Evolutionary conservation across 2,329 filamentous ascomycete genomes (phyloP).

Genomic region (Byssoonygena ceratinophila): DNA sequence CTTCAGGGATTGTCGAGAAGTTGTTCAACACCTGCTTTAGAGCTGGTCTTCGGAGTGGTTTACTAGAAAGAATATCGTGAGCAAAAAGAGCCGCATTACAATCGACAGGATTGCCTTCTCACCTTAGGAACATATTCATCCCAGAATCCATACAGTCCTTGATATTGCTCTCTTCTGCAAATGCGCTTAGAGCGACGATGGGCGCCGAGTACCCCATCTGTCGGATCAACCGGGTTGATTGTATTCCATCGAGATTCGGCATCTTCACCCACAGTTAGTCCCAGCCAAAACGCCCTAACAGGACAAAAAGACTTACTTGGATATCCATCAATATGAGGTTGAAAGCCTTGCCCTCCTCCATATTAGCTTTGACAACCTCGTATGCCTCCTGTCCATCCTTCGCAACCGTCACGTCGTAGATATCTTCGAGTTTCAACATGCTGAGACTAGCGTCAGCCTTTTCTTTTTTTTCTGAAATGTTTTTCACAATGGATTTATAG

Average conservation of each 20-base stretch:
- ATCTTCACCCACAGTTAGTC: constrained; percentile 40
- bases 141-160: constrained; percentile 78
- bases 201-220: constrained; percentile 77
- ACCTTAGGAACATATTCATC: constrained; percentile 45
- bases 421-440: constrained; percentile 46
- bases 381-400: constrained; percentile 81
- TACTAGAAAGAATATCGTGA: too few species aligned
- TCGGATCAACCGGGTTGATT: constrained; percentile 75
- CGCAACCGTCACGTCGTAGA: constrained; percentile 71
- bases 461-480: too few species aligned
- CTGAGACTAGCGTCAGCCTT: neutral
- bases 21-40: constrained; percentile 75
- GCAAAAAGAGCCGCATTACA: too few species aligned
- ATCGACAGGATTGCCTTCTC: neutral
- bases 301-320: constrained; percentile 48
- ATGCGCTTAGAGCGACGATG: constrained; percentile 83
- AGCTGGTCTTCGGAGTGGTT: constrained; percentile 67
- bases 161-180: constrained; percentile 80
- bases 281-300: neutral
- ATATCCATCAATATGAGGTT: constrained; percentile 92
- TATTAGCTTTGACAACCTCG: constrained; percentile 66
- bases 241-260: constrained; percentile 82
- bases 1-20: constrained; percentile 31
- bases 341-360: constrained; percentile 62
- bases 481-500: neutral